Evolutionary conservation across 148 eudicot genomes (phyloP).

Genomic region (Rhododendron kiyosumense): DNA sequence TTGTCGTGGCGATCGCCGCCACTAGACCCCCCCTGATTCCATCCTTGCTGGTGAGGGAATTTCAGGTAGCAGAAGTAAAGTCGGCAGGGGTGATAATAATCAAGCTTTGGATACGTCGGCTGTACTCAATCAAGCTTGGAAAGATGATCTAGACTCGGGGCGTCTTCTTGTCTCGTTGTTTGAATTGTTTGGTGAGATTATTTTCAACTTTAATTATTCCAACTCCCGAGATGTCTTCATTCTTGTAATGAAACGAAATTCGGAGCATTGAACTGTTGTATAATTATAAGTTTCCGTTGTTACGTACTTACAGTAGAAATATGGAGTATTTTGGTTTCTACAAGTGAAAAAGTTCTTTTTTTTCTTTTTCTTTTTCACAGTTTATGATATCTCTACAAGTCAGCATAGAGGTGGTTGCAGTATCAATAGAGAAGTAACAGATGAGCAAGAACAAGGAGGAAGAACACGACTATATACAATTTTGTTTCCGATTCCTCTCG

Average conservation of each 20-base stretch:
- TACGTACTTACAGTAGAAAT: background rate
- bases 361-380: too few species aligned
- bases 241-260: constrained; percentile 28
- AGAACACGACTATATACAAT: too few species aligned
- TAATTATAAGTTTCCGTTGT: too few species aligned
- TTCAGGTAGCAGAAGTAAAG: constrained; percentile 11
- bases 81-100: constrained; percentile 13
- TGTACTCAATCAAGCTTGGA: constrained; percentile 54
- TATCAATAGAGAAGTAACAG: too few species aligned
- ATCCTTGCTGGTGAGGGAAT: background rate
- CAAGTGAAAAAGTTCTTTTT: too few species aligned
- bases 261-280: background rate
- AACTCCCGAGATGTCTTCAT: constrained; percentile 45
- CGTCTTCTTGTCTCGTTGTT: constrained; percentile 43
- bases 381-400: too few species aligned
- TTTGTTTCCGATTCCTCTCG: too few species aligned
- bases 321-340: too few species aligned
- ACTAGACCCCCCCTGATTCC: too few species aligned
- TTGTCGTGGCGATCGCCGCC: too few species aligned
- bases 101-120: constrained; percentile 31
- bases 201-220: constrained; percentile 61
- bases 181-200: constrained; percentile 57
- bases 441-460: too few species aligned
- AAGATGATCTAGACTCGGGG: constrained; percentile 63
- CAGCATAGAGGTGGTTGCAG: too few species aligned